A percentile compares a stretch with the other conserved stretches of the same genome.
Conservation (phyloP, 176 grass and related monocot species). For the Leersia perrieri region DNA sequence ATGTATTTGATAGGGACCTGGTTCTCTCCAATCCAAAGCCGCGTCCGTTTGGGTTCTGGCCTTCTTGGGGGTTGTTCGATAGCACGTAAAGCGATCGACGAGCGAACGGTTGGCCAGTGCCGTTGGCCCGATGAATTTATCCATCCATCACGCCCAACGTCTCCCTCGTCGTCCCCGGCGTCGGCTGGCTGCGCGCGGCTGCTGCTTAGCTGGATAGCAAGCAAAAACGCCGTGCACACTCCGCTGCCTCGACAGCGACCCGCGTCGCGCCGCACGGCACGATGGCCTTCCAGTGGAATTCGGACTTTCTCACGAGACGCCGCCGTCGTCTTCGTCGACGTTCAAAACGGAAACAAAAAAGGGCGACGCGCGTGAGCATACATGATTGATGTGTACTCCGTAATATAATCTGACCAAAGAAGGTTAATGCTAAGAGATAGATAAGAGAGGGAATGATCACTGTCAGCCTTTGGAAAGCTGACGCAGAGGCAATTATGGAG, state of each 20-base stretch:
- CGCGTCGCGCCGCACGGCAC: background rate
- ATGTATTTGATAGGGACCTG: too few species aligned
- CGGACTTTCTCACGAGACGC: too few species aligned
- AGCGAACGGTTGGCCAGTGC: background rate
- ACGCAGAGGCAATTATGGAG: background rate
- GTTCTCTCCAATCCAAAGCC: too few species aligned
- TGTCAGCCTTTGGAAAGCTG: constrained; percentile 9
- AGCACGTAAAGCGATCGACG: background rate
- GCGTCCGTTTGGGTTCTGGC: too few species aligned
- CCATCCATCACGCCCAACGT: background rate
- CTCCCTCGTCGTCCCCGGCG: background rate
- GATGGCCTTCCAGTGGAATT: background rate
- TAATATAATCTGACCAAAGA: background rate
- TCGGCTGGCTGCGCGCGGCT: too few species aligned
- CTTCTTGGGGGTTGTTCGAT: background rate
- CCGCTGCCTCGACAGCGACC: constrained; percentile 25
- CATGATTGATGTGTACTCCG: background rate
- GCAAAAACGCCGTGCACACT: constrained; percentile 25
- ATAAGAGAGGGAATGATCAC: constrained; percentile 4
- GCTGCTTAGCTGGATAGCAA: constrained; percentile 26
- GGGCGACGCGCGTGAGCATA: constrained; percentile 3
- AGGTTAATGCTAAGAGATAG: background rate
- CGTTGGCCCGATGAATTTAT: background rate
- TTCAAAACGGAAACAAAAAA: background rate
- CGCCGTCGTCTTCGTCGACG: too few species aligned